Percentiles rank a stretch among this genome's conserved stretches.
These are phyloP conservation scores for Lepraria neglecta DNA, from an alignment of 495 filamentous ascomycete species.

Conservation along the genomic window DNA sequence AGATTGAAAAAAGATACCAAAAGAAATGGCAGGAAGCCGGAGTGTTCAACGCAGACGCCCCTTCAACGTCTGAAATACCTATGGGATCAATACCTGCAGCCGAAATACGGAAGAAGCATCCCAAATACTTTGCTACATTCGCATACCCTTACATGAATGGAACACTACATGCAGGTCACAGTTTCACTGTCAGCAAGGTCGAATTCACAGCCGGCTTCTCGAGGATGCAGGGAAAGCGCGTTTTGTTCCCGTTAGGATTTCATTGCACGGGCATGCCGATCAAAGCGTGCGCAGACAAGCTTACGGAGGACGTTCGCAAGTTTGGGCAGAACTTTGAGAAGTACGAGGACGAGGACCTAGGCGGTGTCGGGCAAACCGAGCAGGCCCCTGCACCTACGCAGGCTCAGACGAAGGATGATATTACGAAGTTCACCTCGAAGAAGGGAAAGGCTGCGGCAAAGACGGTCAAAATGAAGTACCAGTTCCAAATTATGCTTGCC, in stretches of 20 bases:
- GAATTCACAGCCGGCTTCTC: conserved; percentile 82
- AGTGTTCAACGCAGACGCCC: conserved; percentile 81
- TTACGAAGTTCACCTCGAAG: conserved; percentile 86
- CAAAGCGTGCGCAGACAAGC: conserved; percentile 94
- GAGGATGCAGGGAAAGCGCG: conserved; percentile 81
- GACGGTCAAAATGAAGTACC: conserved; percentile 81
- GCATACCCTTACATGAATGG: conserved; percentile 98
- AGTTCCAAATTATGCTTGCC: conserved; percentile 84
- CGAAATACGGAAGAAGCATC: conserved; percentile 70
- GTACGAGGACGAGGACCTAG: conserved; percentile 56
- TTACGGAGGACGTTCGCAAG: conserved; percentile 76
- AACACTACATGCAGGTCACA: conserved; percentile 84
- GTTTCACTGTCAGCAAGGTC: conserved; percentile 81
- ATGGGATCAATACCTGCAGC: conserved; percentile 59
- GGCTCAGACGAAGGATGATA: conserved; percentile 59
- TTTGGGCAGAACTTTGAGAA: conserved; percentile 84
- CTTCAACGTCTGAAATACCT: conserved; percentile 66
- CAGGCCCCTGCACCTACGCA: conserved; percentile 49
- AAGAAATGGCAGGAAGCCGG: conserved; percentile 68
- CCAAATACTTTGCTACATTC: conserved; percentile 91
- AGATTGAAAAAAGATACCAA: conserved; percentile 90
- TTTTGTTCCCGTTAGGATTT: conserved; percentile 84
- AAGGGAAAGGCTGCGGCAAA: conserved; percentile 94
- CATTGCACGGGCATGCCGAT: conserved; percentile 98
- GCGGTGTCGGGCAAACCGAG: conserved; percentile 29